These are phyloP conservation scores for Silene coronaria DNA, from an alignment of 179 eudicot species.

Conservation along the genomic window DNA sequence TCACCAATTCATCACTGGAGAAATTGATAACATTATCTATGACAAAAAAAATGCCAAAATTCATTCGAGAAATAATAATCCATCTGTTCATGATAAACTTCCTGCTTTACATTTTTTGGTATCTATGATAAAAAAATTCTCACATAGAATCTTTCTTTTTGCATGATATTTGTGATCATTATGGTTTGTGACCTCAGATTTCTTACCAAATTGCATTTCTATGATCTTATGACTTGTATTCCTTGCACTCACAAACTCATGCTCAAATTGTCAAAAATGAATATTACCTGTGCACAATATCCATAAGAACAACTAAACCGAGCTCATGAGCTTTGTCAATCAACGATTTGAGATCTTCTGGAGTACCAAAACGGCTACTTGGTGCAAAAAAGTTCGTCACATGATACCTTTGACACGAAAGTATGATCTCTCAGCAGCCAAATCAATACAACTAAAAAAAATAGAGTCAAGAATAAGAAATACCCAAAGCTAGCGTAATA, in stretches of 20 bases:
- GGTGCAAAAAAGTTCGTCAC: slow-evolving; percentile 99
- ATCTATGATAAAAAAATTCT: neutral
- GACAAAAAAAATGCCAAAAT: neutral
- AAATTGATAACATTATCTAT: neutral
- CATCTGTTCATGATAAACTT: neutral
- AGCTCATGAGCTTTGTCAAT: slow-evolving; percentile 98
- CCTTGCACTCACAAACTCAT: slow-evolving; percentile 3
- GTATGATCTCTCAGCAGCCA: slow-evolving; percentile 10
- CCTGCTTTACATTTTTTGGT: neutral
- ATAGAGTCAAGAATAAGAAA: slow-evolving; percentile 9
- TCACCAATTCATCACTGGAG: neutral
- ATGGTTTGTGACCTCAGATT: neutral
- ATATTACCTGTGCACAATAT: slow-evolving; percentile 88
- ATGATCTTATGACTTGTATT: too few relatives aligned
- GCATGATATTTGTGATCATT: neutral
- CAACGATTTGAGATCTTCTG: slow-evolving; percentile 94
- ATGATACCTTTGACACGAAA: slow-evolving; percentile 61
- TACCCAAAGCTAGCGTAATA: slow-evolving; percentile 99
- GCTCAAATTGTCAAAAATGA: neutral
- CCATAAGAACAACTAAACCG: slow-evolving; percentile 94
- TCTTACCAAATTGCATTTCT: neutral
- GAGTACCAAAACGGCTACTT: slow-evolving; percentile 96
- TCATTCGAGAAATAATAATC: neutral
- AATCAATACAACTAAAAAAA: neutral
- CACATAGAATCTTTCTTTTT: neutral